Evolutionary conservation across 768 basidiomycete species (phyloP), one percentile per base, ranked within the genome.

Genomic region (Lactarius evosmus): DNA sequence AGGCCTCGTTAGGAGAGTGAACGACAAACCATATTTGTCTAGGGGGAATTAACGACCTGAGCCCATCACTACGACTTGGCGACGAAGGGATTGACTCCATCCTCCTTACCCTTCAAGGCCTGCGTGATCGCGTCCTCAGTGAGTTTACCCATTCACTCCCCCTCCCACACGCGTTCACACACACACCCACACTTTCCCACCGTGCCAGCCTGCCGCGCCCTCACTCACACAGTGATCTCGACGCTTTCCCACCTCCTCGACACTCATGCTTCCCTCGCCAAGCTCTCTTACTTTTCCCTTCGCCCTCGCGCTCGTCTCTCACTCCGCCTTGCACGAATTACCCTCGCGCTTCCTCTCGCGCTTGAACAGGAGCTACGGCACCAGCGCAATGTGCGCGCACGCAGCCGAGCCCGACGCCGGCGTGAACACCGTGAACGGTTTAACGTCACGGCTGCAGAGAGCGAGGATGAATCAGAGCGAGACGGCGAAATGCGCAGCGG

Each of bases 31-130:
- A 38, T 14, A 51, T 29, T 40, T 58, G 36, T 63, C 1, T 69
- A 92, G 91, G 82, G 67, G 85, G 90, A 6, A 80, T 93, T 60
- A 88, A 89, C 70, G 87, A 92, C 63, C 81, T 91, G 67, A 93
- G 91, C 69, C 89, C 91, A 3, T 83, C 88, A 2, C 79, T 95
- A 27, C 84, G 82, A 54, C 78, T 94, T 34, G 85, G 87, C 22
- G 87, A 93, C 54, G 92, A 93, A 1, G 85, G 87, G 27, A 89
- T 94, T 67, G 81, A 91, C 62, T 82, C 85, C 19, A 82, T 95
- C n/a, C 80, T 93, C 16, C 75, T 82, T 12, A 83, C 86, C 11
- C 80, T 95, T 40, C 80, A 87, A 69, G 75, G 82, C 30, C 82
- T 94, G 41, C 85, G 93, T 14, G 86, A 88, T 71, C 84, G 88